Evolutionary conservation across 208 protist species (phyloP).

Genomic region (Leptomonas pyrrhocoris): DNA sequence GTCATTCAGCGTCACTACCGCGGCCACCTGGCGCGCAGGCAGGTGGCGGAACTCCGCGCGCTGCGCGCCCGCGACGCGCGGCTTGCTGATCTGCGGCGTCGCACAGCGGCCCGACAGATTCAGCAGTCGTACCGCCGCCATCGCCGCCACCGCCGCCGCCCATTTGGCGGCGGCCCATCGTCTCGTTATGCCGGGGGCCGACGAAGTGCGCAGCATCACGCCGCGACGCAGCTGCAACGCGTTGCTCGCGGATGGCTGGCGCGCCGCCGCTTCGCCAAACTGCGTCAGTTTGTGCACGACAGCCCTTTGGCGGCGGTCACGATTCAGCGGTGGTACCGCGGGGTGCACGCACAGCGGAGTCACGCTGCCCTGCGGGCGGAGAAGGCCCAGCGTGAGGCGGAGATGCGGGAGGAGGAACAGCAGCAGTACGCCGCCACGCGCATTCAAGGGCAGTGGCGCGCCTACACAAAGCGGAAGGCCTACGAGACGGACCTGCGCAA

Average conservation of each 20-base stretch:
- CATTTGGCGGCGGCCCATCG: slow-evolving; percentile 9
- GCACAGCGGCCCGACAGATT: slow-evolving; percentile 56
- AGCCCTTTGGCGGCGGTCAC: slow-evolving; percentile 34
- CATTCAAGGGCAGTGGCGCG: slow-evolving; percentile 31
- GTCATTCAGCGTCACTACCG: slow-evolving; percentile 75
- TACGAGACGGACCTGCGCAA: slow-evolving; percentile 31
- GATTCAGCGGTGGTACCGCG: slow-evolving; percentile 68
- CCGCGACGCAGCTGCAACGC: slow-evolving; percentile 66
- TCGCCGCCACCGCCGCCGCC: slow-evolving; percentile 32
- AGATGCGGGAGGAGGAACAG: slow-evolving; percentile 19
- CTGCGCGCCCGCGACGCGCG: slow-evolving; percentile 23
- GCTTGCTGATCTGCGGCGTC: slow-evolving; percentile 45
- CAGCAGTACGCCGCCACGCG: slow-evolving; percentile 32
- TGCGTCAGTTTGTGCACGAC: slow-evolving; percentile 36
- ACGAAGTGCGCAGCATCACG: slow-evolving; percentile 38
- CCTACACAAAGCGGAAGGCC: slow-evolving; percentile 23
- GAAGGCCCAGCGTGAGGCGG: slow-evolving; percentile 30
- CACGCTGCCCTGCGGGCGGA: slow-evolving; percentile 22
- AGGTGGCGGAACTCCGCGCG: slow-evolving; percentile 28
- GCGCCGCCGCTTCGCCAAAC: slow-evolving; percentile 35
- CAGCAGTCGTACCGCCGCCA: slow-evolving; percentile 51
- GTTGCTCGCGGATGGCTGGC: slow-evolving; percentile 73
- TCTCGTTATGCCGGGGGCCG: slow-evolving; percentile 19
- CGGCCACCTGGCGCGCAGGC: slow-evolving; percentile 50
- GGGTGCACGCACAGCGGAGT: slow-evolving; percentile 33